These are phyloP conservation scores for Tolypocladium sp. DNA, from an alignment of 2,329 filamentous ascomycete species.

Conservation along the genomic window DNA sequence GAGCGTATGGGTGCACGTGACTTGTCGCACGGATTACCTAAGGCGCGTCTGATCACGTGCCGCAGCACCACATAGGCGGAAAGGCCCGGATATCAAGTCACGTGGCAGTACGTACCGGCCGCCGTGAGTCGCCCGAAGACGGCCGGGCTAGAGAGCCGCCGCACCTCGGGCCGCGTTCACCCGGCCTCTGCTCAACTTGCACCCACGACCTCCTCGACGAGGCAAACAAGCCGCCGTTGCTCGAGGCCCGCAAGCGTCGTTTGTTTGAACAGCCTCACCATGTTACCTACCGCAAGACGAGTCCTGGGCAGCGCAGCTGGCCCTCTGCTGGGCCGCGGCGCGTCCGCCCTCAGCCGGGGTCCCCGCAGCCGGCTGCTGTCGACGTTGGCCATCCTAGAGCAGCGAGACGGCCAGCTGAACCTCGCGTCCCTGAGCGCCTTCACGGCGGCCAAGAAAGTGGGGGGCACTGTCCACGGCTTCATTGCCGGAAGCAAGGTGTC, in stretches of 20 bases:
- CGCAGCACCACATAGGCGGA: background rate
- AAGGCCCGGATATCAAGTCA: background rate
- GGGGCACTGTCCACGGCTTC: slow-evolving; percentile 78
- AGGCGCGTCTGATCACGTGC: background rate
- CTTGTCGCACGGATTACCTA: background rate
- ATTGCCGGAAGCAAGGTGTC: slow-evolving; percentile 75
- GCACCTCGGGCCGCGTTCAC: slow-evolving; percentile 20
- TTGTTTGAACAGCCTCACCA: slow-evolving; percentile 9
- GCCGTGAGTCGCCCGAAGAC: background rate
- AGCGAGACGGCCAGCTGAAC: slow-evolving; percentile 82
- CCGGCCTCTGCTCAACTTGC: background rate
- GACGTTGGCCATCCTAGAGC: slow-evolving; percentile 85
- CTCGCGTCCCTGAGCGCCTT: slow-evolving; percentile 74
- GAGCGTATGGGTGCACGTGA: background rate
- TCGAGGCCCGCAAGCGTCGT: background rate
- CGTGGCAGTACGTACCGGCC: background rate
- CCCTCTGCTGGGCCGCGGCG: background rate
- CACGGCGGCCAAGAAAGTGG: slow-evolving; percentile 77
- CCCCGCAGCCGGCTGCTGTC: slow-evolving; percentile 52
- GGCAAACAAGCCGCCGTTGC: background rate
- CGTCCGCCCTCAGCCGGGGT: background rate
- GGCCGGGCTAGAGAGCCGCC: background rate
- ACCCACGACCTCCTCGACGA: background rate
- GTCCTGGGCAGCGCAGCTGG: slow-evolving; percentile 11
- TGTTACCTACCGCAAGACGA: slow-evolving; percentile 22